Evolutionary conservation across 2,329 filamentous ascomycete species (phyloP).

Genomic region (Truncatella angustata): DNA sequence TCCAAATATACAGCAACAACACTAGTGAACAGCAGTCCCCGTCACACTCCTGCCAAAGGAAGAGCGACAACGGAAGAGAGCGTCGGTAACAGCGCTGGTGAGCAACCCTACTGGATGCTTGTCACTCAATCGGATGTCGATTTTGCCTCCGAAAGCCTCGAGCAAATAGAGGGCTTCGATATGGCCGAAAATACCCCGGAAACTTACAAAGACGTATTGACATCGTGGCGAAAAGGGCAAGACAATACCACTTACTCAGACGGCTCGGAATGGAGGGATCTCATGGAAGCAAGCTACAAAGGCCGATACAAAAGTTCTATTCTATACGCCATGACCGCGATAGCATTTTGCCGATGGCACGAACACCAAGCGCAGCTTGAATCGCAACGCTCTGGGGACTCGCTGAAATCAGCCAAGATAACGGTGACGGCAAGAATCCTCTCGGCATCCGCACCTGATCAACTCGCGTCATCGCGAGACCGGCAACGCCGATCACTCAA

Average conservation of each 20-base stretch:
- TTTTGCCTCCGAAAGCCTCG: background rate
- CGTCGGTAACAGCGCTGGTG: background rate
- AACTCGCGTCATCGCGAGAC: background rate
- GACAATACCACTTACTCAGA: background rate
- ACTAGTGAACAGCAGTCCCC: background rate
- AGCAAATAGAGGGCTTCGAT: background rate
- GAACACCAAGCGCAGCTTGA: background rate
- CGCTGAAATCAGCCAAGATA: background rate
- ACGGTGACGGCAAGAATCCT: conserved; percentile 3
- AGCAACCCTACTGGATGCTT: background rate
- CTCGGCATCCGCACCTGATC: background rate
- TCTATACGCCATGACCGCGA: conserved; percentile 7
- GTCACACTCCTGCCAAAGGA: background rate
- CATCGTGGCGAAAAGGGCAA: background rate
- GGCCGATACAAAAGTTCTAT: conserved; percentile 6
- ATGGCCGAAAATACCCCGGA: background rate
- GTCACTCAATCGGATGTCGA: background rate
- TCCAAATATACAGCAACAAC: conserved; percentile 1
- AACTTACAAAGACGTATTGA: background rate
- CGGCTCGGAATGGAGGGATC: conserved; percentile 4
- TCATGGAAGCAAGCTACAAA: conserved; percentile 8
- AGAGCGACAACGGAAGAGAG: background rate
- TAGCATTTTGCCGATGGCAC: conserved; percentile 7
- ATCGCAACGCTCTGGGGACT: background rate
- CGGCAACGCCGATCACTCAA: background rate